phyloP scores from a whole-genome alignment of 352 stramenopile species.

The Phytophthora nicotianae region DNA sequence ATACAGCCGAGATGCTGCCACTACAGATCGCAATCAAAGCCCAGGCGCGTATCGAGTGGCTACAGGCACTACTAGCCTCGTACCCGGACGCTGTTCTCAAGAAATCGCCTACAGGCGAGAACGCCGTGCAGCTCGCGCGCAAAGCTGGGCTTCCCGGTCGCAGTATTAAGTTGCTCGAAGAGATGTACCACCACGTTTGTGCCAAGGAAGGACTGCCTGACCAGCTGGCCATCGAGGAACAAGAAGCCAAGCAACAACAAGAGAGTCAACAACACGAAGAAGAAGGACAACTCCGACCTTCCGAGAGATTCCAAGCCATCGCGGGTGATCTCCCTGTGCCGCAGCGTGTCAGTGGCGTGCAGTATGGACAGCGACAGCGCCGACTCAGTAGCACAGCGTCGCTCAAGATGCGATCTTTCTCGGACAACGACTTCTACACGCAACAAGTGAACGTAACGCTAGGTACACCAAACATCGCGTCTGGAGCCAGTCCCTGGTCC shows the following conservation, averaged over 20 bases:
- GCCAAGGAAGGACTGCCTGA: slow-evolving; percentile 67
- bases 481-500: slow-evolving; percentile 30
- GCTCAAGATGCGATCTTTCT: slow-evolving; percentile 66
- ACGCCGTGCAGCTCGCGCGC: slow-evolving; percentile 73
- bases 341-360: slow-evolving; percentile 17
- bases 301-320: slow-evolving; percentile 46
- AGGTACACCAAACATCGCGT: slow-evolving; percentile 8
- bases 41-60: slow-evolving; percentile 86
- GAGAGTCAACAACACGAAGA: slow-evolving; percentile 21
- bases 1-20: slow-evolving; percentile 86
- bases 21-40: slow-evolving; percentile 90
- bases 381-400: slow-evolving; percentile 48
- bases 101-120: slow-evolving; percentile 73
- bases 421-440: slow-evolving; percentile 70
- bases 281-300: slow-evolving; percentile 32
- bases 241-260: slow-evolving; percentile 35
- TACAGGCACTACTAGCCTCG: slow-evolving; percentile 82
- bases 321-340: slow-evolving; percentile 33
- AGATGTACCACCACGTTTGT: slow-evolving; percentile 90
- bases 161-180: slow-evolving; percentile 80
- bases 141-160: slow-evolving; percentile 61
- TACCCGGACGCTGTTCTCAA: slow-evolving; percentile 84
- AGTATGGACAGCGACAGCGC: slow-evolving; percentile 35
- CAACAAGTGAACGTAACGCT: slow-evolving; percentile 35
- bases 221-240: slow-evolving; percentile 51